Evolutionary conservation across 345 rosid species (phyloP).

Genomic region (Eucalyptus camaldulensis): DNA sequence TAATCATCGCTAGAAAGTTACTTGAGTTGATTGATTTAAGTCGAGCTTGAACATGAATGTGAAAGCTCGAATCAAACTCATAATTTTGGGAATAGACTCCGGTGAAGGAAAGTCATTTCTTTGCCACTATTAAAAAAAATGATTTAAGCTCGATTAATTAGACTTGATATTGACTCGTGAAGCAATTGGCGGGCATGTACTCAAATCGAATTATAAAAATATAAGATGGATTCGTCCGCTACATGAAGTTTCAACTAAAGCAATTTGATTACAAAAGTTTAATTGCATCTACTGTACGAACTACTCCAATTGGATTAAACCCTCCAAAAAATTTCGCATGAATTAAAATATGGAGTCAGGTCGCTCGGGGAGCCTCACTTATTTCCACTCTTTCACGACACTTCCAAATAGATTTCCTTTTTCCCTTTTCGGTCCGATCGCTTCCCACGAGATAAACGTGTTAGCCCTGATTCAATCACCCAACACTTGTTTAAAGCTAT

Average conservation of each 20-base stretch:
- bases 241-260: not conserved
- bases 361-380: not conserved
- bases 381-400: not conserved
- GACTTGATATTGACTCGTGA: not conserved
- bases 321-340: not conserved
- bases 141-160: not conserved
- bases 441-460: not conserved
- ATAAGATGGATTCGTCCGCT: not conserved
- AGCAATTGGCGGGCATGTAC: not conserved
- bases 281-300: not conserved
- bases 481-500: not conserved
- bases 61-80: not conserved
- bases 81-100: not conserved
- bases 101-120: not conserved
- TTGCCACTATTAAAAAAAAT: not conserved
- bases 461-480: not conserved
- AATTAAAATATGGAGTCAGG: not conserved
- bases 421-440: not conserved
- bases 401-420: not conserved
- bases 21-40: not conserved
- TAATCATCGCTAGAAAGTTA: not conserved
- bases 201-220: not conserved
- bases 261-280: not conserved
- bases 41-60: not conserved
- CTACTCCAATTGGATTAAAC: not conserved